Conservation (phyloP, 2,329 filamentous ascomycete genomes). For the Botrytis elliptica region DNA sequence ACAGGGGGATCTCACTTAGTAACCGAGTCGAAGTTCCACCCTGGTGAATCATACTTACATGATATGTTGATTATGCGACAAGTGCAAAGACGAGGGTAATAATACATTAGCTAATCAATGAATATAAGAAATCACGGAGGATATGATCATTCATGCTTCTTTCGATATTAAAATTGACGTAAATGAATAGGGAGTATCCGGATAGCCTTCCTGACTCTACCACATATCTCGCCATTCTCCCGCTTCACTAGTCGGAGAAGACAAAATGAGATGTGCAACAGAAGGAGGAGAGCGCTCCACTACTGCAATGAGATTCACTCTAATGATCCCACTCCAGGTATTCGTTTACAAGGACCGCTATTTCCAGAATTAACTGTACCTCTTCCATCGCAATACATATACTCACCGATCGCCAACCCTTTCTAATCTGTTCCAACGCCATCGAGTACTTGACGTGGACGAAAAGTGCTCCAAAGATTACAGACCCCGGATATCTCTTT, state of each 20-base stretch:
- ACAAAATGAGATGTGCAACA: not conserved
- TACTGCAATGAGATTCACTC: not conserved
- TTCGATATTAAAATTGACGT: not conserved
- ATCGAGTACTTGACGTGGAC: not conserved
- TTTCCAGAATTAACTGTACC: no score
- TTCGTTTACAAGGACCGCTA: no score
- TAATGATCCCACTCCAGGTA: not conserved
- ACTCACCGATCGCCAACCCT: not conserved
- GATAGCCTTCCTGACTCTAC: not conserved
- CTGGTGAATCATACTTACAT: not conserved
- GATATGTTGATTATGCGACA: rapidly evolving
- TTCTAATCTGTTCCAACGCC: no score
- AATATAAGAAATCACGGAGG: rapidly evolving
- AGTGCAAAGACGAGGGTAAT: rapidly evolving
- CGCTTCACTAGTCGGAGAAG: not conserved
- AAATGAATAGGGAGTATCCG: rapidly evolving
- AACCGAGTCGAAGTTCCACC: not conserved
- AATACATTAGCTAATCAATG: not conserved
- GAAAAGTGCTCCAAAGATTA: not conserved
- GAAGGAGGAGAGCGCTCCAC: no score
- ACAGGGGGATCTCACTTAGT: not conserved
- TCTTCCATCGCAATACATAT: not conserved
- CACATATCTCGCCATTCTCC: not conserved
- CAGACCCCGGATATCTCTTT: not conserved
- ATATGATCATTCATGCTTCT: not conserved